A percentile compares a stretch with the other conserved stretches of the same genome.
These are phyloP conservation scores for Fraxinus xanthoxyloides DNA, from an alignment of 305 asterid genomes.

Conservation along the genomic window DNA sequence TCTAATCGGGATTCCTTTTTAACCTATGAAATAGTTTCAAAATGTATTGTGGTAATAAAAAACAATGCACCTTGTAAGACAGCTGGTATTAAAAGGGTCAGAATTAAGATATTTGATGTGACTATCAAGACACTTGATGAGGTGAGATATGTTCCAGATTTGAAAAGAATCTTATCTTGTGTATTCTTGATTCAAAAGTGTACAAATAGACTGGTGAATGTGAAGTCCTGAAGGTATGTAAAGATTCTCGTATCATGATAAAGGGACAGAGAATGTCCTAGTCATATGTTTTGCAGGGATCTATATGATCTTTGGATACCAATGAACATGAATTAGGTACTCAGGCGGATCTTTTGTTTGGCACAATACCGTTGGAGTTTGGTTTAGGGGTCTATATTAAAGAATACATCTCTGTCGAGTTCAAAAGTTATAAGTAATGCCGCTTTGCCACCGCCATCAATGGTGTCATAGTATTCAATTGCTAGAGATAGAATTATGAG, in stretches of 20 bases:
- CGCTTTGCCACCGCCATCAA: background rate
- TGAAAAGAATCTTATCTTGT: background rate
- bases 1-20: background rate
- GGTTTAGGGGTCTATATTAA: background rate
- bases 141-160: background rate
- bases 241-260: background rate
- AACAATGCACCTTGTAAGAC: background rate
- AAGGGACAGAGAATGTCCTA: background rate
- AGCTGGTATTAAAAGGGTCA: background rate
- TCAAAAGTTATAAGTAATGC: background rate
- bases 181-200: background rate
- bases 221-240: background rate
- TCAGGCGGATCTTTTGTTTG: background rate
- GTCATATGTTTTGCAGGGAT: background rate
- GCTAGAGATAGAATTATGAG: background rate
- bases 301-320: background rate
- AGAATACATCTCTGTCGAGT: background rate
- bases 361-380: background rate
- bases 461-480: background rate
- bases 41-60: background rate
- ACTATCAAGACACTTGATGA: background rate
- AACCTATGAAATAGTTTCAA: background rate
- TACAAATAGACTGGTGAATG: background rate
- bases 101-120: background rate
- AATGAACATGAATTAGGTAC: background rate